These are phyloP conservation scores for Luzula sylvatica DNA, from an alignment of 176 grass and related monocot genomes.

Conservation along the genomic window DNA sequence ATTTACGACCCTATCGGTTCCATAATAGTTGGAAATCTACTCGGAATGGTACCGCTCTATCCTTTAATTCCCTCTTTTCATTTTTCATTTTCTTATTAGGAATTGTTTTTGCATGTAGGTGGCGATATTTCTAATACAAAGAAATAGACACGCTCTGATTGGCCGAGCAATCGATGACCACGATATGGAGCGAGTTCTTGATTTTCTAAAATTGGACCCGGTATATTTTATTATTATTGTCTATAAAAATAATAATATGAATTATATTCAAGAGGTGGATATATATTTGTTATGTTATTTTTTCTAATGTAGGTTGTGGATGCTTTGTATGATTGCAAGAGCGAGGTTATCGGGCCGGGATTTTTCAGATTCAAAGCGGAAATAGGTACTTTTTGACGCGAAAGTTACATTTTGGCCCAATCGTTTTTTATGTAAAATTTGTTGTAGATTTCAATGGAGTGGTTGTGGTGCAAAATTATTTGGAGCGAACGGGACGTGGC, in stretches of 20 bases:
- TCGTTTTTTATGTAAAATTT: conserved; percentile 10
- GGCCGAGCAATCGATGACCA: conserved; percentile 95
- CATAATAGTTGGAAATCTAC: conserved; percentile 84
- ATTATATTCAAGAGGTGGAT: background rate
- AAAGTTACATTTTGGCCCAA: background rate
- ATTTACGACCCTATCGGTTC: conserved; percentile 96
- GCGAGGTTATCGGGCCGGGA: conserved; percentile 97
- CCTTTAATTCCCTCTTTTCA: background rate
- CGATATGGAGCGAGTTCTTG: conserved; percentile 90
- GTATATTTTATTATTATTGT: conserved; percentile 28
- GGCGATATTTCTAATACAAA: conserved; percentile 99
- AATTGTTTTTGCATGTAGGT: conserved; percentile 38
- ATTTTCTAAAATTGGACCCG: conserved; percentile 90
- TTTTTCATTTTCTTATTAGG: background rate
- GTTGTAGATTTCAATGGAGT: conserved; percentile 94
- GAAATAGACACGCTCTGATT: conserved; percentile 91
- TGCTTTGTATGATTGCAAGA: conserved; percentile 95
- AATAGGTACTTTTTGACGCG: conserved; percentile 48
- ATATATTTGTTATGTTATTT: conserved; percentile 1
- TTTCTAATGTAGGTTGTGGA: conserved; percentile 81
- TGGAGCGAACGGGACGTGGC: conserved; percentile 82
- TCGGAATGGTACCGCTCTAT: conserved; percentile 65
- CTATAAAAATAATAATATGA: conserved; percentile 17
- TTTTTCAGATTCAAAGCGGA: conserved; percentile 99
- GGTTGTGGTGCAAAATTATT: conserved; percentile 89